These are phyloP conservation scores for Metarhizium humberi DNA, from an alignment of 2,329 filamentous ascomycete species.

Conservation along the genomic window DNA sequence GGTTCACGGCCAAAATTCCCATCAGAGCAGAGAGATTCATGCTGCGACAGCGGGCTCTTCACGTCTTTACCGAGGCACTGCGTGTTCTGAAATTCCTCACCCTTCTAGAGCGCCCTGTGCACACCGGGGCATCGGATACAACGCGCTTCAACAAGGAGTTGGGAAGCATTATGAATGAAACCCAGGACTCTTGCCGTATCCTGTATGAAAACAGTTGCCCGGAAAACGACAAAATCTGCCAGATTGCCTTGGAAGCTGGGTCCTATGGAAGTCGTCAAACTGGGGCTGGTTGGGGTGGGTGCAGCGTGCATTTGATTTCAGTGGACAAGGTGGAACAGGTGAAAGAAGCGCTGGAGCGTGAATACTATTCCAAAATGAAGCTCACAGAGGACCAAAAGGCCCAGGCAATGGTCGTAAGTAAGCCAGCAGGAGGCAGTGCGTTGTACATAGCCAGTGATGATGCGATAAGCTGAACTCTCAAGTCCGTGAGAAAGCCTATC, in stretches of 20 bases:
- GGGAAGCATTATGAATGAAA: constrained; percentile 78
- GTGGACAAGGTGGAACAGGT: constrained; percentile 72
- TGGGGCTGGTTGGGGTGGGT: constrained; percentile 94
- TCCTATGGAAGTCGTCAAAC: constrained; percentile 80
- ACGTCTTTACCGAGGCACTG: constrained; percentile 84
- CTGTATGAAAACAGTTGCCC: constrained; percentile 87
- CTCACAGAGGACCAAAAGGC: constrained; percentile 62
- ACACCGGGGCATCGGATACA: constrained; percentile 39
- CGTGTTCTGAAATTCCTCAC: constrained; percentile 78
- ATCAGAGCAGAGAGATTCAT: constrained; percentile 82
- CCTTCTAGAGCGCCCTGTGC: constrained; percentile 51
- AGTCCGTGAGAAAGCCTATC: neutral
- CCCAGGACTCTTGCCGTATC: constrained; percentile 78
- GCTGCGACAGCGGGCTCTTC: constrained; percentile 76
- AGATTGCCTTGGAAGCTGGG: constrained; percentile 67
- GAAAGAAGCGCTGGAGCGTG: constrained; percentile 63
- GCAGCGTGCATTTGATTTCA: constrained; percentile 86
- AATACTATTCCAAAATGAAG: constrained; percentile 69
- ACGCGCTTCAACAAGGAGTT: constrained; percentile 55
- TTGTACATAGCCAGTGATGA: constrained; percentile 33
- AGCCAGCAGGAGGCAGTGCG: constrained; percentile 67
- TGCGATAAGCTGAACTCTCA: constrained; percentile 7
- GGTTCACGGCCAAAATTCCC: constrained; percentile 81
- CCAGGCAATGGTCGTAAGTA: constrained; percentile 79
- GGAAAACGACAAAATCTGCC: constrained; percentile 84